Evolutionary conservation across 768 basidiomycete genomes (phyloP).

Genomic region (Butyriboletus loyo): DNA sequence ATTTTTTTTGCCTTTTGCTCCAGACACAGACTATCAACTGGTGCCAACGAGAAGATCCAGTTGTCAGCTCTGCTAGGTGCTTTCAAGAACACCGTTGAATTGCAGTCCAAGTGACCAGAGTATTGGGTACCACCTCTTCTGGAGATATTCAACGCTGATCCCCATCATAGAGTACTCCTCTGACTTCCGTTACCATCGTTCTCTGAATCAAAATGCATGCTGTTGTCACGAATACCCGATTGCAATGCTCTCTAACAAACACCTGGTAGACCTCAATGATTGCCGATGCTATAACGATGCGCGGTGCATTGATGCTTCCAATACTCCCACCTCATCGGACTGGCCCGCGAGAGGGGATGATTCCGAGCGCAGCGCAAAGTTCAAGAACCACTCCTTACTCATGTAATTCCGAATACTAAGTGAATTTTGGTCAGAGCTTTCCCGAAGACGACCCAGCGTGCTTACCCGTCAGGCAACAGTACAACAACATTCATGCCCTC

Average conservation of each 20-base stretch:
- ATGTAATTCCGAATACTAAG: slow-evolving; percentile 88
- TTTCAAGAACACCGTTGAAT: slow-evolving; percentile 90
- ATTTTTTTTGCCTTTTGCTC: neutral
- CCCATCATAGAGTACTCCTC: neutral
- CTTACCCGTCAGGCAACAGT: slow-evolving; percentile 86
- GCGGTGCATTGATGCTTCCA: slow-evolving; percentile 4
- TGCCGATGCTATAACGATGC: slow-evolving; percentile 2
- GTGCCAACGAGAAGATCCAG: slow-evolving; percentile 93
- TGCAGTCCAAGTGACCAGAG: slow-evolving; percentile 46
- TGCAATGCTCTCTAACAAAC: neutral
- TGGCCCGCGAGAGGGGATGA: slow-evolving; percentile 42
- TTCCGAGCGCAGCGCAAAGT: slow-evolving; percentile 56
- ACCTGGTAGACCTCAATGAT: neutral
- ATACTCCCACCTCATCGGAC: neutral
- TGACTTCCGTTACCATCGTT: neutral
- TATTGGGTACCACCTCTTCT: neutral
- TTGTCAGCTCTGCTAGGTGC: slow-evolving; percentile 86
- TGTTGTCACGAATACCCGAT: neutral
- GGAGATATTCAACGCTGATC: neutral
- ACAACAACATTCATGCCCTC: slow-evolving; percentile 86
- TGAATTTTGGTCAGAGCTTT: neutral
- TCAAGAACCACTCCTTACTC: slow-evolving; percentile 89
- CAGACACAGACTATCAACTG: slow-evolving; percentile 89
- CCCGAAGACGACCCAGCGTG: neutral
- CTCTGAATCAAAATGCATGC: neutral